Percentiles rank a stretch among this genome's conserved stretches.
Evolutionary conservation across 1,284 basidiomycete genomes (phyloP).

Genomic region (Marasmius oreades): DNA sequence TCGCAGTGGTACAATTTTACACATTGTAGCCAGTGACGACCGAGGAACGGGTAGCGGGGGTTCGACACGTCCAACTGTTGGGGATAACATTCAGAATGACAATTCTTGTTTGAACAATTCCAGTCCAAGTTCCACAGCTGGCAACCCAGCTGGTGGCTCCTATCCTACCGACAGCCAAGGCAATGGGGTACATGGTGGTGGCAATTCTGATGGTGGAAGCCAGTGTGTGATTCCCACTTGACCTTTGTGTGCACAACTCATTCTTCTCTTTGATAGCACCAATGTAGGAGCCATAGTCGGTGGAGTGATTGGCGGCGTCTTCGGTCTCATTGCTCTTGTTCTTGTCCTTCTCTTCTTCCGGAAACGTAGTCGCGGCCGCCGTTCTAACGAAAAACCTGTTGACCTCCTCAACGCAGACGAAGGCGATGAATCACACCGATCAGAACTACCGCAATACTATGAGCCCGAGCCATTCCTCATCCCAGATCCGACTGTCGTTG

Average conservation of each 20-base stretch:
- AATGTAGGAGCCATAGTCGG: conserved; percentile 68
- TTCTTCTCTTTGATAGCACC: conserved; percentile 19
- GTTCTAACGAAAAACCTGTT: conserved; percentile 42
- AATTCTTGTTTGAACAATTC: conserved; percentile 49
- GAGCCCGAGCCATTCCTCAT: conserved; percentile 72
- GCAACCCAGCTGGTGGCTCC: conserved; percentile 68
- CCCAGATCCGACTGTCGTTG: conserved; percentile 49
- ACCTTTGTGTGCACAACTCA: neutral
- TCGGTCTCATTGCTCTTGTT: conserved; percentile 29
- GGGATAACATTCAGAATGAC: conserved; percentile 41
- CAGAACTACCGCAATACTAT: conserved; percentile 61
- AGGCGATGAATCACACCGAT: conserved; percentile 38
- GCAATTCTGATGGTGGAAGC: conserved; percentile 18
- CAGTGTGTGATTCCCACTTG: conserved; percentile 14
- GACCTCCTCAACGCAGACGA: conserved; percentile 65
- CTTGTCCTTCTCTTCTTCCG: conserved; percentile 33
- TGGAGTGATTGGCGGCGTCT: conserved; percentile 58
- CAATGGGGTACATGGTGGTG: conserved; percentile 21
- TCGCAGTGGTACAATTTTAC: conserved; percentile 57
- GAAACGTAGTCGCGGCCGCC: neutral
- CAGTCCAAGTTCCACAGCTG: conserved; percentile 74
- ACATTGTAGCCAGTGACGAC: conserved; percentile 63
- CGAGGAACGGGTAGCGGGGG: conserved; percentile 68
- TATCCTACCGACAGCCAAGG: conserved; percentile 53
- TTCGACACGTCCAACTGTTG: conserved; percentile 53